phyloP scores from a whole-genome alignment of 179 eudicot species.

The Beta lomatogona region DNA sequence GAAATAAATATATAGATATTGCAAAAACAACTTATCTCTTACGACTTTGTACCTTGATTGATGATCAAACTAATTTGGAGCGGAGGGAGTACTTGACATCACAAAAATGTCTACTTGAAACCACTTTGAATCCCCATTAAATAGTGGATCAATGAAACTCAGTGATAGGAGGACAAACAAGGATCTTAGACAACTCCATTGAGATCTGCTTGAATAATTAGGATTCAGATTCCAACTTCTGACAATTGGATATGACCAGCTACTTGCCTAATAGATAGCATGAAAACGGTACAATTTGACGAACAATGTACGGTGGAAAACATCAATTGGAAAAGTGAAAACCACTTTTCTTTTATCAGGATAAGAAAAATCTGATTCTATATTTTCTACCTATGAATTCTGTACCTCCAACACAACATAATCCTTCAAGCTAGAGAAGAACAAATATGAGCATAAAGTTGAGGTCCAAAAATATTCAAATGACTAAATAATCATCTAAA shows the following conservation, averaged over 20 bases:
- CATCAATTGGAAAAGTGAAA: conserved; percentile 12
- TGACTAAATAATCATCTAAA: conserved; percentile 7
- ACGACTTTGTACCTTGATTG: no score
- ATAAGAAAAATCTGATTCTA: conserved; percentile 1
- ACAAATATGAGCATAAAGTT: conserved; percentile 15
- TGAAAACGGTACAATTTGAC: conserved; percentile 8
- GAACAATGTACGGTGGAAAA: conserved; percentile 11
- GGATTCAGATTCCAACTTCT: not conserved
- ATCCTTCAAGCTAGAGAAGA: not conserved
- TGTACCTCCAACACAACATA: not conserved
- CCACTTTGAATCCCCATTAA: no score
- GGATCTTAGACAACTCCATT: not conserved
- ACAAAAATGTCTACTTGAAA: no score
- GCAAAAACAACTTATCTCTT: no score
- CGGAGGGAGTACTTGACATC: no score
- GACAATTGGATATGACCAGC: conserved; percentile 12
- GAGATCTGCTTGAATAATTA: conserved; percentile 7
- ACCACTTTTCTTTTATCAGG: not conserved
- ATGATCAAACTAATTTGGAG: no score
- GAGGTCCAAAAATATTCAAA: conserved; percentile 15
- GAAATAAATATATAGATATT: no score
- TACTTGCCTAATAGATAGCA: not conserved
- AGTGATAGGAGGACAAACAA: conserved; percentile 13
- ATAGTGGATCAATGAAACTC: no score
- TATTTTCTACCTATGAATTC: conserved; percentile 1